These are phyloP conservation scores for Rauvolfia tetraphylla DNA, from an alignment of 257 asterid genomes.

Conservation along the genomic window DNA sequence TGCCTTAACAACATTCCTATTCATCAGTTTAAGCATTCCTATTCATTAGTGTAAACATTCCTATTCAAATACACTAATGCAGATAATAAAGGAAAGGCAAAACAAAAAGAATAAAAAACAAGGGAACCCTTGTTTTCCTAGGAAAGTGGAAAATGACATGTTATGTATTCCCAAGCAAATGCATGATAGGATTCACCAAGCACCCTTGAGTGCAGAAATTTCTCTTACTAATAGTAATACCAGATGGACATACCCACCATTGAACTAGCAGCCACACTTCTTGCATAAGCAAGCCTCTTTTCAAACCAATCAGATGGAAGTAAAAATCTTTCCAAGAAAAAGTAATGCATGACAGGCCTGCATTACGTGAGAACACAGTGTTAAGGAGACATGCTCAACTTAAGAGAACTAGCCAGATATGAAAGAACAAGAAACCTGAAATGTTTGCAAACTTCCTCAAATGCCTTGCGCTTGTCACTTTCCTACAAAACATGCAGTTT, in stretches of 20 bases:
- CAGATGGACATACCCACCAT: constrained; percentile 54
- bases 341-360: constrained; percentile 99
- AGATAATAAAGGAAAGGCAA: neutral
- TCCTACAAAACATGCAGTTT: constrained; percentile 48
- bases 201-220: neutral
- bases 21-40: no score
- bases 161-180: neutral
- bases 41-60: no score
- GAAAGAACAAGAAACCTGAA: constrained; percentile 55
- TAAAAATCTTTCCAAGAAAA: constrained; percentile 91
- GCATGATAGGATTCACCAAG: neutral
- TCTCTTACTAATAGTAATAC: constrained; percentile 1
- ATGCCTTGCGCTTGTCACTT: constrained; percentile 78
- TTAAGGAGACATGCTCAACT: constrained; percentile 20
- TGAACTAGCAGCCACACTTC: constrained; percentile 99
- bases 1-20: neutral
- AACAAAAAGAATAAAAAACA: neutral
- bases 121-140: neutral
- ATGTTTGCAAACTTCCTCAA: constrained; percentile 72
- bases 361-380: constrained; percentile 23
- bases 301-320: constrained; percentile 98
- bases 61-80: no score
- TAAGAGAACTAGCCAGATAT: constrained; percentile 13
- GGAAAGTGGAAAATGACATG: neutral
- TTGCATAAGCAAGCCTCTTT: constrained; percentile 91